Percentiles rank a stretch among this genome's conserved stretches.
Conservation (phyloP, 2,329 filamentous ascomycete genomes). For the Cytospora schulzeri region DNA sequence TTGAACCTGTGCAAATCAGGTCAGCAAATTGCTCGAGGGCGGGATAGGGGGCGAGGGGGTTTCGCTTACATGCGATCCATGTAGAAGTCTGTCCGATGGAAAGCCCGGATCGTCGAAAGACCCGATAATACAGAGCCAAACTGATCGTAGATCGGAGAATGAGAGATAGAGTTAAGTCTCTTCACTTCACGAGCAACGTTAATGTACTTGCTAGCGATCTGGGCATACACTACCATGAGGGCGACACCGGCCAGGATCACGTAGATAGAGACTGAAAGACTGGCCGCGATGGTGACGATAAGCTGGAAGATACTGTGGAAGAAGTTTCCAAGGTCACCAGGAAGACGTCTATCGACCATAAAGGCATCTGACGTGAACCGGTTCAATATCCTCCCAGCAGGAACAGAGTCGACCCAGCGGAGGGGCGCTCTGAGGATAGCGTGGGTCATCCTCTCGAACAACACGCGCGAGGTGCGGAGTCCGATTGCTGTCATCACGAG, state of each 20-base stretch:
- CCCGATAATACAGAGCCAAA: constrained; percentile 45
- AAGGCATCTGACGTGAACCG: constrained; percentile 45
- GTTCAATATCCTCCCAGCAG: constrained; percentile 46
- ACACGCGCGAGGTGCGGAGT: constrained; percentile 34
- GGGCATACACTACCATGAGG: constrained; percentile 39
- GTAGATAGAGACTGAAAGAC: constrained; percentile 39
- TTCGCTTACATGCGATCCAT: constrained; percentile 36
- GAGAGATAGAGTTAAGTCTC: constrained; percentile 44
- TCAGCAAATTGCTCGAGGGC: not conserved
- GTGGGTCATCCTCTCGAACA: constrained; percentile 40
- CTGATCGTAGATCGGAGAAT: constrained; percentile 46
- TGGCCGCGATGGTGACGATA: constrained; percentile 41
- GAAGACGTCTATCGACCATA: constrained; percentile 40
- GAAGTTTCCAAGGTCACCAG: constrained; percentile 35
- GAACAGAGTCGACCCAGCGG: constrained; percentile 44
- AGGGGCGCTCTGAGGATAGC: constrained; percentile 44
- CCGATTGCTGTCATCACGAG: constrained; percentile 37
- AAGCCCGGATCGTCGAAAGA: constrained; percentile 46
- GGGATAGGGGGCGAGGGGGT: not conserved
- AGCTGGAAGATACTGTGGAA: constrained; percentile 36
- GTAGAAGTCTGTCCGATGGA: constrained; percentile 41
- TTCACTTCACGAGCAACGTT: constrained; percentile 43
- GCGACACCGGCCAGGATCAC: constrained; percentile 41
- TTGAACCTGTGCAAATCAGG: constrained; percentile 26
- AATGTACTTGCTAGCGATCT: constrained; percentile 41